phyloP scores from a whole-genome alignment of 352 stramenopile genomes.

The Phytopythium kandeliae region DNA sequence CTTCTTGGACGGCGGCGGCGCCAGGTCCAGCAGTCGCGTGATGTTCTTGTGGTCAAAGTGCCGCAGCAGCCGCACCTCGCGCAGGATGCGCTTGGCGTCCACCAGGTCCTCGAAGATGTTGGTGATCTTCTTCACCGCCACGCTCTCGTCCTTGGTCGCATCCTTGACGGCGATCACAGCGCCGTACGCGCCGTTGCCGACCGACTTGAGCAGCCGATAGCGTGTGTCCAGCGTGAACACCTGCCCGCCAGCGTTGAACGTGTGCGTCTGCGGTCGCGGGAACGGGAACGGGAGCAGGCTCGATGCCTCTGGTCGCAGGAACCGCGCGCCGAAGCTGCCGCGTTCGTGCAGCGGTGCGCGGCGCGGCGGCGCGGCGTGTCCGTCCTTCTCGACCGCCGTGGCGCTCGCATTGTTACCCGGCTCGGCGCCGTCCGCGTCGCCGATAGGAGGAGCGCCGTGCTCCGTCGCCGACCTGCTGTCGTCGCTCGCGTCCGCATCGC shows the following conservation, averaged over 20 bases:
- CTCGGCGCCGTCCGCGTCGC: slow-evolving; percentile 9
- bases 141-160: slow-evolving; percentile 35
- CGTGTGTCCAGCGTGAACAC: slow-evolving; percentile 84
- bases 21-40: slow-evolving; percentile 89
- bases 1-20: slow-evolving; percentile 86
- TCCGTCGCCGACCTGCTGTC: slow-evolving; percentile 8
- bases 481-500: neutral
- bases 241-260: slow-evolving; percentile 73
- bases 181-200: slow-evolving; percentile 86
- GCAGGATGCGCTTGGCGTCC: slow-evolving; percentile 97
- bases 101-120: slow-evolving; percentile 95
- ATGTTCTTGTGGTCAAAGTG: slow-evolving; percentile 93
- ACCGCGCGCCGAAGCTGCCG: neutral
- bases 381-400: slow-evolving; percentile 2
- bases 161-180: slow-evolving; percentile 87
- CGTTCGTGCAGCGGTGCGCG: neutral
- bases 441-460: slow-evolving; percentile 6
- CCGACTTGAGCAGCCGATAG: slow-evolving; percentile 87
- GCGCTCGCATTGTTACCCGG: slow-evolving; percentile 14
- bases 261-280: slow-evolving; percentile 41
- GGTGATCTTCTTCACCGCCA: slow-evolving; percentile 94
- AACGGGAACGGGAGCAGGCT: slow-evolving; percentile 18
- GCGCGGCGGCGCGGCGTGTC: slow-evolving; percentile 6
- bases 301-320: slow-evolving; percentile 5
- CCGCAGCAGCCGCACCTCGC: slow-evolving; percentile 86